Evolutionary conservation across 345 rosid species (phyloP), one percentile per base, ranked within the genome.

Genomic region (Syzygium grande): DNA sequence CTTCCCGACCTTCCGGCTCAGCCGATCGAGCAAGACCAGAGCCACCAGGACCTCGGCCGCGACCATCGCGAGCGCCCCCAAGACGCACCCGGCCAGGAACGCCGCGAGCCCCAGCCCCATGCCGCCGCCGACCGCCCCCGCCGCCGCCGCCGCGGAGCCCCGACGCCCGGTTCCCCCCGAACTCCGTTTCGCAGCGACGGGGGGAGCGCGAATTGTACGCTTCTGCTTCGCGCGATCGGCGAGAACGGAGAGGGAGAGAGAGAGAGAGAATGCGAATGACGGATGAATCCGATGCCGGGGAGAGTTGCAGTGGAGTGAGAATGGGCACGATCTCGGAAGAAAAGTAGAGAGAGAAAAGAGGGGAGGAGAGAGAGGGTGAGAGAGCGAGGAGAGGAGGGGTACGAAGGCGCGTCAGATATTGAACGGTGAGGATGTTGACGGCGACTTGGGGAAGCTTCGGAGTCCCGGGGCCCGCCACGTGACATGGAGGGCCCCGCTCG

Each of bases 31-130:
- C 21, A 95, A 11, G 73, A 87, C 91, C 88, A 89, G 59, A n/a
- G 92, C 38, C 11, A 55, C 93, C 16, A 68, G 85, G 41, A 89
- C 92, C 90, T 94, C 92, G 22, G 86, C 86, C 29, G 89, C 85
- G 3, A 91, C 34, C 85, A 93, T 87, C 58, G 88, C 89, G 4
- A 94, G 52, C 38, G 89, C 89, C 54, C 97, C 97, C 5, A 92
- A 86, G 54, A 95, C 21, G 78, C 92, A 91, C 10, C 97, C 97
- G 58, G 68, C 56, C 2, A 92, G 53, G 84, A 94, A 94, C 53
- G 85, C 87, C 19, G 87, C 88, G 43, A 88, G 58, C 34, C 90
- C 7, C 46, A 88, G 54, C 86, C 89, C 68, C 85, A 80, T 63
- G 80, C 29, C 87, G 8, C 46, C 46, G 46, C 46, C 46, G 46